These are phyloP conservation scores for Sporothrix inflata DNA, from an alignment of 2,329 filamentous ascomycete species.

Conservation along the genomic window DNA sequence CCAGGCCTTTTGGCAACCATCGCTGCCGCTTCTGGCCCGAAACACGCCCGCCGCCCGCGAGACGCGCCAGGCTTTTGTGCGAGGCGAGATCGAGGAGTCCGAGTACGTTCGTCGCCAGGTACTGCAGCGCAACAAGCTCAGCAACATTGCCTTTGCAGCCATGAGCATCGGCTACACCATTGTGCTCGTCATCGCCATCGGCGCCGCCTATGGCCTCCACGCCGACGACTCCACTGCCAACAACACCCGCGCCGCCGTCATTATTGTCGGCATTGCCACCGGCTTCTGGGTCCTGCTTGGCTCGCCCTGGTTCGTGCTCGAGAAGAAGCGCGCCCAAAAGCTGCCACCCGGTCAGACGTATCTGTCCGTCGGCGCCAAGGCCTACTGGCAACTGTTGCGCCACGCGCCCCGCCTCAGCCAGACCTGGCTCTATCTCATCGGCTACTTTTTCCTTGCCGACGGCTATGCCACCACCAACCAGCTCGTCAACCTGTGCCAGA, in stretches of 20 bases:
- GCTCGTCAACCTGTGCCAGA: slow-evolving; percentile 4
- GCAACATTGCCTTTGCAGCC: neutral
- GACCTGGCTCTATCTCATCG: neutral
- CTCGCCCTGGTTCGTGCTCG: neutral
- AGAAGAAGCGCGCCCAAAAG: neutral
- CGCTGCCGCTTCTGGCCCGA: neutral
- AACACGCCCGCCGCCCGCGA: neutral
- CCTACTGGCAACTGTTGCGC: slow-evolving; percentile 1
- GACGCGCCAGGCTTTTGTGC: neutral
- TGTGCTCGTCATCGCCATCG: slow-evolving; percentile 3
- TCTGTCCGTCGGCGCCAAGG: neutral
- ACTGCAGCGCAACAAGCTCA: neutral
- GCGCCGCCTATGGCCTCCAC: slow-evolving; percentile 6
- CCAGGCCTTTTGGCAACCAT: slow-evolving; percentile 11
- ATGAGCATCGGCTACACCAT: slow-evolving; percentile 13
- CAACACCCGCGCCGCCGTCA: neutral
- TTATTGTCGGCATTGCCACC: neutral
- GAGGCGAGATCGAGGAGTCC: neutral
- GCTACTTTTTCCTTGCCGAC: neutral
- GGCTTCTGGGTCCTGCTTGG: slow-evolving; percentile 9
- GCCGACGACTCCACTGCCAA: slow-evolving; percentile 6
- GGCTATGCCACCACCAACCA: slow-evolving; percentile 12
- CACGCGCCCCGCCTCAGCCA: slow-evolving; percentile 1
- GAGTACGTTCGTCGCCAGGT: slow-evolving; percentile 7
- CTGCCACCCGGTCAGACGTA: slow-evolving; percentile 1